phyloP scores from a whole-genome alignment of 495 filamentous ascomycete species.

The Penicillium egyptiacum region DNA sequence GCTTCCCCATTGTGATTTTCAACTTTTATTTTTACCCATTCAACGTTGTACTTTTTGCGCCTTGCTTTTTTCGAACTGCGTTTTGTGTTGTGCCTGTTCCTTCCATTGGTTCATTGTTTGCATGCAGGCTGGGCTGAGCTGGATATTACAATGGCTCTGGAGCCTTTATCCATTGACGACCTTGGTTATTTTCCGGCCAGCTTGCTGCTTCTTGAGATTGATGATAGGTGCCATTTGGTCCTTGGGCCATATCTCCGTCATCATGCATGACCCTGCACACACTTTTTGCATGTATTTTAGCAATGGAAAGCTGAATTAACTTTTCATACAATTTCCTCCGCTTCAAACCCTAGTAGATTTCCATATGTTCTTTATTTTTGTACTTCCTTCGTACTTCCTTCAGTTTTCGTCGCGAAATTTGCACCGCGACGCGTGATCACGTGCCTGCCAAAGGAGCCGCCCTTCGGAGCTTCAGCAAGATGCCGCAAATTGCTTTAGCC shows the following conservation, averaged over 20 bases:
- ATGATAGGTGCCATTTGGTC: constrained; percentile 2
- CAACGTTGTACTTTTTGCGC: constrained; percentile 13
- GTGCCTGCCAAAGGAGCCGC: constrained; percentile 4
- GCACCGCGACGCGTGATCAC: constrained; percentile 14
- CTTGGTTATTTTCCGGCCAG: not conserved
- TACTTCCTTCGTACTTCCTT: not conserved
- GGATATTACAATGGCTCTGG: not conserved
- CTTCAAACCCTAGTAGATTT: not conserved
- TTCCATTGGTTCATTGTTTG: constrained; percentile 5
- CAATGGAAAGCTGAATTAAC: constrained; percentile 13
- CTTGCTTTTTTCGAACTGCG: constrained; percentile 18
- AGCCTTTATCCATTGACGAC: constrained; percentile 2
- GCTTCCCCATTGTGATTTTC: constrained; percentile 31
- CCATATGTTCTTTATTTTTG: not conserved
- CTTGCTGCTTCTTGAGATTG: constrained; percentile 5
- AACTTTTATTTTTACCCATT: constrained; percentile 19
- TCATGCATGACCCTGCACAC: constrained; percentile 14
- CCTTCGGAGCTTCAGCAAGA: constrained; percentile 11
- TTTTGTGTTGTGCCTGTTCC: constrained; percentile 19
- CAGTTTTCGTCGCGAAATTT: not conserved
- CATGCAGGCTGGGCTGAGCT: constrained; percentile 1
- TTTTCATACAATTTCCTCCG: not conserved
- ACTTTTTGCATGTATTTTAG: constrained; percentile 25
- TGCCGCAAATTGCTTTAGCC: constrained; percentile 2
- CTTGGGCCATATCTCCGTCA: not conserved